A percentile compares a stretch with the other conserved stretches of the same genome.
These are phyloP conservation scores for Capronia coronata DNA, from an alignment of 2,329 filamentous ascomycete species.

Conservation along the genomic window DNA sequence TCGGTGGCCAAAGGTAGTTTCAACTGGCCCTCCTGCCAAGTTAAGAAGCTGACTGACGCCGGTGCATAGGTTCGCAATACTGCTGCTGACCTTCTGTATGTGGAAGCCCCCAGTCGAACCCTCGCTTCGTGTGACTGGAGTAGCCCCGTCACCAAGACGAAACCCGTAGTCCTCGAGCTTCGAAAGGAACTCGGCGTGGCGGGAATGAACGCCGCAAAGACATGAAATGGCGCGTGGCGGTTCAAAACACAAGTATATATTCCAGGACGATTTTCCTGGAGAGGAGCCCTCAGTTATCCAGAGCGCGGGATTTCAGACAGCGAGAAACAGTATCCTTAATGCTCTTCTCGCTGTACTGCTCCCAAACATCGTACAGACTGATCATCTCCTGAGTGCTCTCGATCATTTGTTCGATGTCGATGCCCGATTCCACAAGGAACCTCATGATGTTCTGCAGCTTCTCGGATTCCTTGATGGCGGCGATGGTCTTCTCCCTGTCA, in stretches of 20 bases:
- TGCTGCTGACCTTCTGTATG: constrained; percentile 26
- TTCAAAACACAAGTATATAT: no score
- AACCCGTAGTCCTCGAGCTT: constrained; percentile 23
- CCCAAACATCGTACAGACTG: constrained; percentile 74
- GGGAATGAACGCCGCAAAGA: constrained; percentile 4
- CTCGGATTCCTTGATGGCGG: constrained; percentile 39
- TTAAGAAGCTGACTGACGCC: neutral
- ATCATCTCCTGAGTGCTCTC: constrained; percentile 89
- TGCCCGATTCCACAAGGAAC: constrained; percentile 79
- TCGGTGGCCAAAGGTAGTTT: constrained; percentile 27
- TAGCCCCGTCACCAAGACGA: constrained; percentile 15
- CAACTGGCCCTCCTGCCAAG: neutral
- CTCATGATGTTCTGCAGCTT: constrained; percentile 62
- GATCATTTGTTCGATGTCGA: constrained; percentile 77
- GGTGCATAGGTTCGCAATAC: constrained; percentile 18
- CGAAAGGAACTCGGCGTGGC: constrained; percentile 22
- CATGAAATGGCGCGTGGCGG: neutral
- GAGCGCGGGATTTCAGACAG: constrained; percentile 54
- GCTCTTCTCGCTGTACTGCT: constrained; percentile 57
- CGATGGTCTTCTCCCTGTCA: constrained; percentile 17
- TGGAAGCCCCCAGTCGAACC: constrained; percentile 16
- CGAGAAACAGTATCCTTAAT: constrained; percentile 58
- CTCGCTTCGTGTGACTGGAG: constrained; percentile 26
- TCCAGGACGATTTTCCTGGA: no score
- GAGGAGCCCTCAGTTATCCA: constrained; percentile 54